Evolutionary conservation across 257 asterid species (phyloP).

Genomic region (Ilex asprella): DNA sequence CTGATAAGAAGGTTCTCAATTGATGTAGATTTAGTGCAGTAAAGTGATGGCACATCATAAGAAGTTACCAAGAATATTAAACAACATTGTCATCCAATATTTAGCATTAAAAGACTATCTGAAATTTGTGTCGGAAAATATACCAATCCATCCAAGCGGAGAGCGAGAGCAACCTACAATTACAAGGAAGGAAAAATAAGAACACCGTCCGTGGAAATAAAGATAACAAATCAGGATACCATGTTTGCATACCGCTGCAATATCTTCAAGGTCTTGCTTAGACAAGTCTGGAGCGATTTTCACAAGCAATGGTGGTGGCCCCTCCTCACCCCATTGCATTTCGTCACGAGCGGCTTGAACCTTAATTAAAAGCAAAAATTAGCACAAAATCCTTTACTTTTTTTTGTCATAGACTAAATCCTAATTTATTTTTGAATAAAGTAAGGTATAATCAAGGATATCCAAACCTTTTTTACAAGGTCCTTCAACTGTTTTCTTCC

Average conservation of each 20-base stretch:
- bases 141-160: slow-evolving; percentile 95
- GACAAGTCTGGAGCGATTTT: slow-evolving; percentile 98
- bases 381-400: slow-evolving; percentile 4
- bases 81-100: neutral
- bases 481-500: slow-evolving; percentile 96
- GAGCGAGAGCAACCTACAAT: slow-evolving; percentile 90
- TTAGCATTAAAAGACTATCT: neutral
- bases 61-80: too few relatives aligned
- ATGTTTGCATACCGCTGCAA: slow-evolving; percentile 66
- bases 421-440: neutral
- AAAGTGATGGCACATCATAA: neutral
- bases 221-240: slow-evolving; percentile 3
- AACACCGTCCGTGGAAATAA: neutral
- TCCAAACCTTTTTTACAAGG: slow-evolving; percentile 81
- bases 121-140: neutral
- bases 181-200: neutral
- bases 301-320: slow-evolving; percentile 94
- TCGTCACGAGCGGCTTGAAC: slow-evolving; percentile 98
- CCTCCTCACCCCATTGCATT: slow-evolving; percentile 99
- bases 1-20: too few relatives aligned
- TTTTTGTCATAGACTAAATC: neutral
- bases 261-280: slow-evolving; percentile 91
- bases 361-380: slow-evolving; percentile 25
- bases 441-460: slow-evolving; percentile 6
- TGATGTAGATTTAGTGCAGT: neutral